Conservation (phyloP, 345 rosid genomes). For the Durio zibethinus region DNA sequence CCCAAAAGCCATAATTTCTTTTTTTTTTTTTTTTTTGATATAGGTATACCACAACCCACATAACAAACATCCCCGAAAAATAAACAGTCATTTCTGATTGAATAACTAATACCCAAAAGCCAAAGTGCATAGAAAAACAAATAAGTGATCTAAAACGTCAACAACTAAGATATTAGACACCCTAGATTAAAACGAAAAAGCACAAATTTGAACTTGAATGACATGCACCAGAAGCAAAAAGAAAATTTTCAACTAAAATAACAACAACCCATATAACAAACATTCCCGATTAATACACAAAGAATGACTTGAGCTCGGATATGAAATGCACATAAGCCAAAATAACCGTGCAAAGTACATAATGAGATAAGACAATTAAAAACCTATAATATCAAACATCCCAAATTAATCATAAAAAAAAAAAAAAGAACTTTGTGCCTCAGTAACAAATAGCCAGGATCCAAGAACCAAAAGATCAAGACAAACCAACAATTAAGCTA, state of each 20-base stretch:
- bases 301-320: not conserved
- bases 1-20: not conserved
- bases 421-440: not conserved
- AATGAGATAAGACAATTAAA: not conserved
- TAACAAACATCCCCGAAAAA: not conserved
- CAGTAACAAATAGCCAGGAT: not conserved
- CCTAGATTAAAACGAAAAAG: not conserved
- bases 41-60: not conserved
- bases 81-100: not conserved
- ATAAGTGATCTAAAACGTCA: not conserved
- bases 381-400: not conserved
- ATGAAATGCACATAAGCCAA: not conserved
- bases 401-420: not conserved
- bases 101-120: not conserved
- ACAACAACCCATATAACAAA: not conserved
- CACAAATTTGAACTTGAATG: not conserved
- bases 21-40: too few relatives aligned
- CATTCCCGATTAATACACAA: not conserved
- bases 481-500: not conserved
- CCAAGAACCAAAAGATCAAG: not conserved
- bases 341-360: not conserved
- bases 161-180: not conserved
- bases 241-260: not conserved
- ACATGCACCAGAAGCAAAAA: not conserved
- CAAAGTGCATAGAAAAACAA: not conserved